Evolutionary conservation across 805 yeast genomes (phyloP).

Genomic region (Blastobotrys robertii): DNA sequence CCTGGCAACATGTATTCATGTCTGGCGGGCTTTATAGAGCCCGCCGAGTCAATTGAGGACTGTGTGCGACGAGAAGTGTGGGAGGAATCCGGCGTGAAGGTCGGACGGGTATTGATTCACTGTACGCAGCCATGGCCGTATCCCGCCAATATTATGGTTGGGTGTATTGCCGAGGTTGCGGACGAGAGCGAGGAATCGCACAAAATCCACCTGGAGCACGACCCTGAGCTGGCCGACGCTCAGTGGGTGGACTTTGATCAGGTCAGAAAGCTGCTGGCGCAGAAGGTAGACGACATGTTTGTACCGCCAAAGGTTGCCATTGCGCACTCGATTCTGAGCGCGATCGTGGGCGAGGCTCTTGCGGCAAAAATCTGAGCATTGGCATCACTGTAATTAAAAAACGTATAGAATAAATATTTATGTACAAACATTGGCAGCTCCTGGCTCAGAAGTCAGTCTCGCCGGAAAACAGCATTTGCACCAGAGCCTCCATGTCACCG

Average conservation of each 20-base stretch:
- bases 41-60: conserved; percentile 83
- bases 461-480: too few species aligned
- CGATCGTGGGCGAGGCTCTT: conserved; percentile 1
- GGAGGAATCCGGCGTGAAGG: conserved; percentile 88
- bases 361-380: too few species aligned
- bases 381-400: not conserved
- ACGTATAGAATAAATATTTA: not conserved
- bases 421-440: not conserved
- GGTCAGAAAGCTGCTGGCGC: conserved; percentile 33
- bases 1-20: conserved; percentile 63
- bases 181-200: conserved; percentile 36
- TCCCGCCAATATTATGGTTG: conserved; percentile 89
- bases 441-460: too few species aligned
- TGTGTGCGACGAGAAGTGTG: conserved; percentile 84
- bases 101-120: conserved; percentile 46
- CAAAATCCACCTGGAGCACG: conserved; percentile 61
- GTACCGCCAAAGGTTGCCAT: conserved; percentile 28
- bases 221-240: conserved; percentile 78
- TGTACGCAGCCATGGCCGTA: conserved; percentile 96
- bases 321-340: conserved; percentile 27
- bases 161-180: conserved; percentile 73
- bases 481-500: too few species aligned
- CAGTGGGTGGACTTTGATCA: conserved; percentile 64
- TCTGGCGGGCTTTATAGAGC: conserved; percentile 94
- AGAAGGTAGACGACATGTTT: conserved; percentile 12